Evolutionary conservation across 2,329 filamentous ascomycete genomes (phyloP), one percentile per base, ranked within the genome.

Genomic region (Claviceps sp.): DNA sequence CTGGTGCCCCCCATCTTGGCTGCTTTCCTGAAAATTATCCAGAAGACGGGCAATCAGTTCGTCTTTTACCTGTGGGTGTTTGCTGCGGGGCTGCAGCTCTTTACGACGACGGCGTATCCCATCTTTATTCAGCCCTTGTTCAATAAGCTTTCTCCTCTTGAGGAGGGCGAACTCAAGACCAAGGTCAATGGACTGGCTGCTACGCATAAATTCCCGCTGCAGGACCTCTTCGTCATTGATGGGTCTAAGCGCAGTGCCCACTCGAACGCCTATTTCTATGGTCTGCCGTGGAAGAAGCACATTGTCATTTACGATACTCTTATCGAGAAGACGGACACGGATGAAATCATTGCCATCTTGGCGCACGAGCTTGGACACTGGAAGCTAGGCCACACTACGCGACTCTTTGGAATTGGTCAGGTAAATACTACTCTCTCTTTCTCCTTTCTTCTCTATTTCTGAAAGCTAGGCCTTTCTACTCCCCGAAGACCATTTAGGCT

Each of bases 21-120:
- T 58, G 93, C 84, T 43, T 94, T 98, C 75, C 79, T 97, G 63
- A 81, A 87, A 67, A 98, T 98, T 65, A 85, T 98, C 62, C 85
- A 95, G 70, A 87, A 86, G 72, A 96, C 94, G 13, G 93, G 93
- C 58, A 87, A 85, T 65, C 81, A 84, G 65, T 98, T 98, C 77
- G 96, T 97, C 77, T 95, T 94, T 73, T 98, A 96, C 68, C 81
- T 98, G 53, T 98, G 91, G 90, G 71, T 93, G 54, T 97, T 98
- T 64, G 85, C 87, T 60, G 82, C 95, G 55, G 84, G 80, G 53
- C 81, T 98, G 42, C 93, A 97, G 71, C 77, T 97, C 56, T 91
- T 93, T 67, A 90, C 88, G 71, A 95, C 96, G 63, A 95, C 93
- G 46, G 86, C 96, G 65, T 98, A 96, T 71, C 93, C 93, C 1